phyloP scores from a whole-genome alignment of 345 rosid species.

The Populus tremula region DNA sequence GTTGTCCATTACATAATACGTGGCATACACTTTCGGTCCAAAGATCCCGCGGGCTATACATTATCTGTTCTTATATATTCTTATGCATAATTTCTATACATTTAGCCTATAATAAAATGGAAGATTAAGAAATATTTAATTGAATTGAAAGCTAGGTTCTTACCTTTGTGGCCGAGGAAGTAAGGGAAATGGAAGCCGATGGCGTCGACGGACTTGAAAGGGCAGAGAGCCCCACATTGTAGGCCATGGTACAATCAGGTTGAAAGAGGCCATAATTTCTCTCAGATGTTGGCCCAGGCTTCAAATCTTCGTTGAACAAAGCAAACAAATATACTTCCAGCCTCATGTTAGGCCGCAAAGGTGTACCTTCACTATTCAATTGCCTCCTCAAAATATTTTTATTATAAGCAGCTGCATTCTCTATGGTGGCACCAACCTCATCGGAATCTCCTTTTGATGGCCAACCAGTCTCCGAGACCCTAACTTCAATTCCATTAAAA shows the following conservation, averaged over 20 bases:
- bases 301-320: slow-evolving; percentile 82
- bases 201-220: slow-evolving; percentile 44
- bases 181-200: slow-evolving; percentile 56
- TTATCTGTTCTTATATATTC: neutral
- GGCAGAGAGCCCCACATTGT: slow-evolving; percentile 79
- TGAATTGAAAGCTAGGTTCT: slow-evolving; percentile 19
- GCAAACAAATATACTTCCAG: slow-evolving; percentile 86
- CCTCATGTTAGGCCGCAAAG: slow-evolving; percentile 57
- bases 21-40: slow-evolving; percentile 7
- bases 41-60: neutral
- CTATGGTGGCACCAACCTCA: slow-evolving; percentile 67
- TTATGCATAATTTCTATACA: neutral
- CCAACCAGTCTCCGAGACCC: slow-evolving; percentile 95
- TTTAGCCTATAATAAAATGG: neutral
- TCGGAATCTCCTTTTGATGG: slow-evolving; percentile 80
- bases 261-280: slow-evolving; percentile 86
- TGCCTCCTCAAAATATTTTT: slow-evolving; percentile 69
- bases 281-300: slow-evolving; percentile 91
- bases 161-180: slow-evolving; percentile 81
- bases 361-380: slow-evolving; percentile 73
- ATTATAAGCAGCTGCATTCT: slow-evolving; percentile 73
- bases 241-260: slow-evolving; percentile 81
- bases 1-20: neutral
- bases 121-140: neutral
- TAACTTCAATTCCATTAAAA: slow-evolving; percentile 59